Base-by-base conservation (phyloP, 2,329 filamentous ascomycete species). In the Aureobasidium zeae region DNA sequence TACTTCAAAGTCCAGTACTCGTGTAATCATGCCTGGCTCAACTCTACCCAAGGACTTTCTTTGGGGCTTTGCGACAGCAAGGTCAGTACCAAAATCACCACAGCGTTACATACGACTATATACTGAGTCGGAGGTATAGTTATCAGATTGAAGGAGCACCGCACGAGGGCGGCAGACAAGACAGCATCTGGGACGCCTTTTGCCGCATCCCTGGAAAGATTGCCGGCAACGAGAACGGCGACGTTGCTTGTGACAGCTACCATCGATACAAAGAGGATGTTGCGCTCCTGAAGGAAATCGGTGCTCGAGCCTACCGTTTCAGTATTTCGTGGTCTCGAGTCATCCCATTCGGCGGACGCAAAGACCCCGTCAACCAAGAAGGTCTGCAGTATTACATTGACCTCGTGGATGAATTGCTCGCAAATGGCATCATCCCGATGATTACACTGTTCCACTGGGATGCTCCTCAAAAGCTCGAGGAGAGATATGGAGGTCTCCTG, bases 401-500 rank as follows among this genome's bases (percentile, higher is more conserved):
- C 56, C 81, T 93, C 49, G 78, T 87, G 32, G 82, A 91, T 58
- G 82, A 85, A 57, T 71, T 93, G 39, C 71, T 83, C 33, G 83
- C 72, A 4, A 83, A 81, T 5, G 84, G 80, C 46, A 91, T 94
- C 55, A 76, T 72, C 16, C 86, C 86, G 1, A 79, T 91, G 62
- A 76, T 93, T 56, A 94, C 86, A 2, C 71, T 94, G n/a, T 85
- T 82, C 64, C 86, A 94, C 65, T 93, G 86, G 86, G 86, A 94
- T 65, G 72, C 91, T 7, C 86, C 86, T 3, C 78, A 86, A 54
- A 80, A 68, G 47, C 71, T 94, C 15, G 76, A 93, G 56, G 77
- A 82, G 68, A 78, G 84, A 48, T 94, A 94, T 61, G 82, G 83
- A 19, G 86, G 86, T 15, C 72, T 87, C 44, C 66, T 91, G 53